Base-by-base conservation (phyloP, 2,329 filamentous ascomycete genomes). In the Alternaria conjuncta region DNA sequence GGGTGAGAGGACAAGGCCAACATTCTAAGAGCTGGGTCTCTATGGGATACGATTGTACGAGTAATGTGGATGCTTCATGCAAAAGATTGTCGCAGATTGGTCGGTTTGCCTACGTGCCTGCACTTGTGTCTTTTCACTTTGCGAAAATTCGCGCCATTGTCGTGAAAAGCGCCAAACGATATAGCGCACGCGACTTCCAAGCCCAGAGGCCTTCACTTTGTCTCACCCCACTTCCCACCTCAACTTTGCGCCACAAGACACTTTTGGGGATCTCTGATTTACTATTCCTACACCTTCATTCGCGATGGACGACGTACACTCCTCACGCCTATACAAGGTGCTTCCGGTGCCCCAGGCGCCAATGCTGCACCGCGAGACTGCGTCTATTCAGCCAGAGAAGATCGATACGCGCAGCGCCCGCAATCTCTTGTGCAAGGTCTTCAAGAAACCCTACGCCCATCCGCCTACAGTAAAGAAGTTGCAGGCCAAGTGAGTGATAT, bases 1-100 rank as follows among this genome's bases (percentile, higher is more conserved):
- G 68, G 86, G 86, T 3, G 87, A 89, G 63, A 83, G 83, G 67
- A 85, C 85, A 53, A 84, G 85, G 70, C 82, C 81, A 21, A 77
- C 74, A 7, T 78, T 79, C 47, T 79, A 67, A 67, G 20, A 25
- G 36, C 30, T 53, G 51, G 13, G 10, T 23, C 45, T 54, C 36
- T 20, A 30, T n/a, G 36, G 58, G 41, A 41, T 26, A 65, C 41
- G 56, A 66, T 45, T 68, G 62, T 68, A 68, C 11, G 57, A 70
- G 41, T 61, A 64, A 65, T 59, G 57, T 45, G 30, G 15, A 32
- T 49, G 44, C 30, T 30, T 43, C 25, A 30, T 53, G 28, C 26
- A 21, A 44, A 21, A 41, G 49, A 21, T 13, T n/a, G 13, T 46
- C 4, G 47, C 26, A 30, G 4, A 18, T 41, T 32, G 49, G 20